Evolutionary conservation across 495 filamentous ascomycete species (phyloP).

Genomic region (Neurospora sp.): DNA sequence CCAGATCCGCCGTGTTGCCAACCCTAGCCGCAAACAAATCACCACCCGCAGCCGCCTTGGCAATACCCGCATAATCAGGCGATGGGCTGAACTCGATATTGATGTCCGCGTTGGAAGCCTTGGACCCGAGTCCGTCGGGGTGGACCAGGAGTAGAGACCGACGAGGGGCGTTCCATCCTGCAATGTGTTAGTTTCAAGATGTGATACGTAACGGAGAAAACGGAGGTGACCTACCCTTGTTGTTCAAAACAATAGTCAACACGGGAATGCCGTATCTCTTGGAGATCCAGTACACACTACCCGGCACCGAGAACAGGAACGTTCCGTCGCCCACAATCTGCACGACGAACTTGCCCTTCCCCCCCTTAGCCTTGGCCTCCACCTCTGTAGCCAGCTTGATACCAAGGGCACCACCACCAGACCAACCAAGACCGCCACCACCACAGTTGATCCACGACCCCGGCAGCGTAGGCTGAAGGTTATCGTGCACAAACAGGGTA

Average conservation of each 20-base stretch:
- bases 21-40: slow-evolving; percentile 54
- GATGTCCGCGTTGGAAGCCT: slow-evolving; percentile 72
- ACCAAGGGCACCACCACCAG: slow-evolving; percentile 78
- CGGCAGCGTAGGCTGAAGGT: slow-evolving; percentile 63
- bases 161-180: slow-evolving; percentile 79
- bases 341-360: slow-evolving; percentile 76
- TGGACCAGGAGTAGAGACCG: slow-evolving; percentile 72
- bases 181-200: slow-evolving; percentile 1
- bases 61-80: slow-evolving; percentile 87
- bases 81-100: slow-evolving; percentile 82
- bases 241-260: slow-evolving; percentile 86
- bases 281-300: slow-evolving; percentile 87
- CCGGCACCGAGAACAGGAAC: slow-evolving; percentile 80
- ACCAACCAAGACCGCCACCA: slow-evolving; percentile 90
- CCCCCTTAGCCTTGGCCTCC: slow-evolving; percentile 47
- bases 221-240: slow-evolving; percentile 50
- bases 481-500: slow-evolving; percentile 67
- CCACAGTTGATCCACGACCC: slow-evolving; percentile 91
- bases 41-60: slow-evolving; percentile 78
- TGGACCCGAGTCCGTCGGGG: slow-evolving; percentile 67
- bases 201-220: background rate
- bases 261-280: slow-evolving; percentile 80
- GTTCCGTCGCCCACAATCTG: slow-evolving; percentile 93
- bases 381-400: slow-evolving; percentile 75
- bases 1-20: slow-evolving; percentile 50